Evolutionary conservation across 2,329 filamentous ascomycete genomes (phyloP).

Genomic region (Fusarium sp.): DNA sequence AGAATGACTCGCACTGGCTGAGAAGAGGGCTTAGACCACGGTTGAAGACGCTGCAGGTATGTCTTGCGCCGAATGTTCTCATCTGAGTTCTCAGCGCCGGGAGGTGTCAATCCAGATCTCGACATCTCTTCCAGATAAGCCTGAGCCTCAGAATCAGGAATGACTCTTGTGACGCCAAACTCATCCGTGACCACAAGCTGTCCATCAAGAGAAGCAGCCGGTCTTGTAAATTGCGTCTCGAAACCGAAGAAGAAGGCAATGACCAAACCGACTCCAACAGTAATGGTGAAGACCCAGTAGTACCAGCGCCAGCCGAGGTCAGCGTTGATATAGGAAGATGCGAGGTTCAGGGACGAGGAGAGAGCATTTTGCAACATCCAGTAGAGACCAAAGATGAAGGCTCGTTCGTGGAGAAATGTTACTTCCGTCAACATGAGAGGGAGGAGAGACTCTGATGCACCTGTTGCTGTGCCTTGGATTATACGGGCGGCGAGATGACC

Average conservation of each 20-base stretch:
- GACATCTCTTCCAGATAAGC: constrained; percentile 18
- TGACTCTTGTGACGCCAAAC: constrained; percentile 12
- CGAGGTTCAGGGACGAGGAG: constrained; percentile 6
- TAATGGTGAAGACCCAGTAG: constrained; percentile 22
- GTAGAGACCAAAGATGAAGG: constrained; percentile 18
- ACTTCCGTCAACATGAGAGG: constrained; percentile 20
- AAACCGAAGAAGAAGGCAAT: constrained; percentile 12
- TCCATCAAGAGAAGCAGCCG: constrained; percentile 15
- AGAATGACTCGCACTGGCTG: constrained; percentile 1
- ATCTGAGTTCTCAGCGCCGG: background rate
- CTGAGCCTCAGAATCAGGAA: constrained; percentile 18
- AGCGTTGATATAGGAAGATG: constrained; percentile 18
- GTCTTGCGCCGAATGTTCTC: constrained; percentile 1
- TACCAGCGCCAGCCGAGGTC: constrained; percentile 22
- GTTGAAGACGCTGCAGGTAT: constrained; percentile 9
- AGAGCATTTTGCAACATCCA: constrained; percentile 19
- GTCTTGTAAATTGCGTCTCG: constrained; percentile 15
- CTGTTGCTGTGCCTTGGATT: constrained; percentile 6
- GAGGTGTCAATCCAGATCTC: background rate
- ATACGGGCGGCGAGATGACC: constrained; percentile 11
- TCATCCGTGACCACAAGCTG: constrained; percentile 22
- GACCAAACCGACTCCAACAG: constrained; percentile 2
- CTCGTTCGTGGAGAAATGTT: constrained; percentile 11
- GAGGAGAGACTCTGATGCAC: constrained; percentile 10
- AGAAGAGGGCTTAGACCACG: constrained; percentile 15